Conservation (phyloP, 305 asterid species). For the Plantago lanceolata region DNA sequence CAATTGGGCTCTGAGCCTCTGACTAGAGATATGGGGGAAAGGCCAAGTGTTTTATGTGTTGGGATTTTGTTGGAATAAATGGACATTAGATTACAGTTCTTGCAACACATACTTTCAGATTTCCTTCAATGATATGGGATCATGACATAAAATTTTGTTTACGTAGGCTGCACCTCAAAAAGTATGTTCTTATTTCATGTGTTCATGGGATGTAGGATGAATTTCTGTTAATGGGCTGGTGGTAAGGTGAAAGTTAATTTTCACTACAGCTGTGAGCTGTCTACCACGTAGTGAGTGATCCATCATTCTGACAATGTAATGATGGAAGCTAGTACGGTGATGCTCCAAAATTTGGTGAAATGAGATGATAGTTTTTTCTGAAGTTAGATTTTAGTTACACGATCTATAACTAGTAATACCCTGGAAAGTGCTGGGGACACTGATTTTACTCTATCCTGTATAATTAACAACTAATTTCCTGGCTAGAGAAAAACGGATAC, state of each 20-base stretch:
- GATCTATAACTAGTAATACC: conserved; percentile 4
- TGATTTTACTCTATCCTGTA: not conserved
- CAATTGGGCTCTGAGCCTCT: conserved; percentile 20
- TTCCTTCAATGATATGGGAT: conserved; percentile 4
- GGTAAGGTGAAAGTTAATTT: not conserved
- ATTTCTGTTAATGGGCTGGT: conserved; percentile 6
- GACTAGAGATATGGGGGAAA: conserved; percentile 5
- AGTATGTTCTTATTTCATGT: not conserved
- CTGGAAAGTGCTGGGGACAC: conserved; percentile 14
- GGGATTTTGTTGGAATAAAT: conserved; percentile 17
- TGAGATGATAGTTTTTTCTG: not conserved
- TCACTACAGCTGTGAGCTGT: too few relatives aligned
- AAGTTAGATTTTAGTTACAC: conserved; percentile 3
- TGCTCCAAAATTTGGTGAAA: conserved; percentile 1
- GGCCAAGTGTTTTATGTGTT: not conserved
- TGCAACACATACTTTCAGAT: conserved; percentile 4
- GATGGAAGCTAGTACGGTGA: conserved; percentile 12
- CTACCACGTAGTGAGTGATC: not conserved
- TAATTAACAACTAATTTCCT: not conserved
- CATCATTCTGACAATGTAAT: conserved; percentile 17
- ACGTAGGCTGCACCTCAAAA: conserved; percentile 15
- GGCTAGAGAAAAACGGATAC: too few relatives aligned
- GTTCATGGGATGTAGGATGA: conserved; percentile 4
- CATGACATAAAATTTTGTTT: conserved; percentile 10
- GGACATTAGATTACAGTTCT: conserved; percentile 14